Percentiles rank a stretch among this genome's conserved stretches.
Evolutionary conservation across 1,284 basidiomycete species (phyloP).

Genomic region (Marasmius tenuissimus): DNA sequence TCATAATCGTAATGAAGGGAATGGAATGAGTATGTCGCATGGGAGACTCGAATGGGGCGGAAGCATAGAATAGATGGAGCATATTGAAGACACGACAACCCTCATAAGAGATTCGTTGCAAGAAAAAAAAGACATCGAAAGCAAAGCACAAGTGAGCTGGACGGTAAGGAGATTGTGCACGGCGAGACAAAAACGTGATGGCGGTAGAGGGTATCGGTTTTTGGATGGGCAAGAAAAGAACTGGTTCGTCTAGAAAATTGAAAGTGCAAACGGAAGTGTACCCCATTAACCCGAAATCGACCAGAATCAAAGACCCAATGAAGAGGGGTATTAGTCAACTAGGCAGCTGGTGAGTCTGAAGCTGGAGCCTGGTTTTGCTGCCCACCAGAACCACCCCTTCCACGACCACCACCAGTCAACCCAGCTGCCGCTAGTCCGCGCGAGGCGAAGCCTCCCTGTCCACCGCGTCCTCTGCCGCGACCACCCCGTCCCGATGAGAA

Average conservation of each 20-base stretch:
- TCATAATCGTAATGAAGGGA: not conserved
- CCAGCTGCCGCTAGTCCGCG: constrained; percentile 71
- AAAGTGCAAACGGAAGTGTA: not conserved
- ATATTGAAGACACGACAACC: not conserved
- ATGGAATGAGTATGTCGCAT: not conserved
- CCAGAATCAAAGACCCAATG: not conserved
- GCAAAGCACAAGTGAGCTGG: not conserved
- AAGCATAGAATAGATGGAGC: not conserved
- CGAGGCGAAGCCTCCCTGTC: constrained; percentile 58
- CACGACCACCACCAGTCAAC: constrained; percentile 46
- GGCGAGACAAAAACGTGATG: not conserved
- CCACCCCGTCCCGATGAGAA: constrained; percentile 24
- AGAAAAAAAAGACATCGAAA: not conserved
- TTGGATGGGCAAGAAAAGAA: not conserved
- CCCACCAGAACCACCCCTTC: constrained; percentile 8
- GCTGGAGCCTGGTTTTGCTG: not conserved
- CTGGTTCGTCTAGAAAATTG: no score
- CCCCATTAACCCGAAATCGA: not conserved
- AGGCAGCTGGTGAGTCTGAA: not conserved
- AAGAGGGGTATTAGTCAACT: no score
- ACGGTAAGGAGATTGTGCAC: not conserved
- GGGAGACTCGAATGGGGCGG: not conserved
- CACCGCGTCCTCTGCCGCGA: constrained; percentile 56
- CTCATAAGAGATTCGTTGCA: not conserved
- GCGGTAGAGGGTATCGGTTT: not conserved